Evolutionary conservation across 768 basidiomycete species (phyloP).

Genomic region (Lentinula edodes): DNA sequence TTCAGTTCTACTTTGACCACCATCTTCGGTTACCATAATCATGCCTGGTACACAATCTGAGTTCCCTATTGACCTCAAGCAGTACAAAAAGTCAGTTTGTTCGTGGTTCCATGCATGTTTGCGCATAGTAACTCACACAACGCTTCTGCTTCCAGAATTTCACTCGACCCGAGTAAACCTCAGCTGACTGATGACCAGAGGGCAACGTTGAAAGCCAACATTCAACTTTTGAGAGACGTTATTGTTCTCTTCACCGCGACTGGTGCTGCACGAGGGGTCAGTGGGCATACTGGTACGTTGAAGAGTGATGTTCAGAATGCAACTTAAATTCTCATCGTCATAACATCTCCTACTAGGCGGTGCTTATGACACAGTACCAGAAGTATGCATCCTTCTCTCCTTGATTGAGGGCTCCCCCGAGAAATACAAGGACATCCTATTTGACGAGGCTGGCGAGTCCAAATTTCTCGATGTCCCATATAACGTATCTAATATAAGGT

Average conservation of each 20-base stretch:
- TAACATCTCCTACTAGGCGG: conserved; percentile 34
- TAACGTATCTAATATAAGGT: conserved; percentile 5
- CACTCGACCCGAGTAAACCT: conserved; percentile 65
- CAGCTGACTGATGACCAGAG: conserved; percentile 61
- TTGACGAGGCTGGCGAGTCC: conserved; percentile 76
- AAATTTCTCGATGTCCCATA: not conserved
- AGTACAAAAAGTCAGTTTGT: conserved; percentile 60
- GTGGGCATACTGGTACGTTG: conserved; percentile 71
- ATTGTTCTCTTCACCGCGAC: conserved; percentile 85
- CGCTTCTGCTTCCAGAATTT: conserved; percentile 39
- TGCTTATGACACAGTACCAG: conserved; percentile 75
- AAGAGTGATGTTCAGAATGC: not conserved
- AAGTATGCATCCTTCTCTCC: conserved; percentile 73
- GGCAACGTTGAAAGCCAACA: conserved; percentile 55
- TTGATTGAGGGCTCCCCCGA: conserved; percentile 60
- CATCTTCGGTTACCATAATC: conserved; percentile 12
- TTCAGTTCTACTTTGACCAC: not conserved
- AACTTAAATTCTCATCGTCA: not conserved
- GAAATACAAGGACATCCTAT: conserved; percentile 63
- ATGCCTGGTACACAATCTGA: conserved; percentile 35
- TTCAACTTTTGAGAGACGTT: conserved; percentile 77
- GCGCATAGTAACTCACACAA: conserved; percentile 8
- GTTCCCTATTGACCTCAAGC: conserved; percentile 76
- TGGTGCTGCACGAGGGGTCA: conserved; percentile 80
- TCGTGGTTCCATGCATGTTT: not conserved